Conservation (phyloP, 192 early-diverging fungal genomes). For the Backusella circina region DNA sequence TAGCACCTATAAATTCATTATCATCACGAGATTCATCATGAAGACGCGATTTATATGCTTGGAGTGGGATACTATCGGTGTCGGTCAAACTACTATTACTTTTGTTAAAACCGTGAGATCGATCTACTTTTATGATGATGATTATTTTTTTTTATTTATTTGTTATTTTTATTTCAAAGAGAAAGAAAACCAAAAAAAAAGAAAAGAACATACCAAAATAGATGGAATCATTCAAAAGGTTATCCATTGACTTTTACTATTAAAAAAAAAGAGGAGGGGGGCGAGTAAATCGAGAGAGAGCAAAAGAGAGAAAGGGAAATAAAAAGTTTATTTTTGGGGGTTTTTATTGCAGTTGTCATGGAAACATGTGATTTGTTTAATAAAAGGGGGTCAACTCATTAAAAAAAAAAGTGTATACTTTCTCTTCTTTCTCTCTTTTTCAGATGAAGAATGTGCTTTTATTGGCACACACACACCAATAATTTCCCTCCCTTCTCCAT, state of each 20-base stretch:
- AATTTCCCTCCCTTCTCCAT: no score
- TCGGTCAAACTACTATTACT: neutral
- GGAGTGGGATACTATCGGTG: neutral
- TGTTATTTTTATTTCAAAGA: neutral
- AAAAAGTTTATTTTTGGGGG: neutral
- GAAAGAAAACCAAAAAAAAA: neutral
- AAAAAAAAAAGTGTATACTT: no score
- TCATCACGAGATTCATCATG: neutral
- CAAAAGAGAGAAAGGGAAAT: neutral
- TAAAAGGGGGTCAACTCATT: no score
- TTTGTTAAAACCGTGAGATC: neutral
- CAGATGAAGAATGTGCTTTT: no score
- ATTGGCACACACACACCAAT: no score
- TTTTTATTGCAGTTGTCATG: neutral
- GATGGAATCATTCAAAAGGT: neutral
- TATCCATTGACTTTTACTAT: neutral
- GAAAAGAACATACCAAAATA: neutral
- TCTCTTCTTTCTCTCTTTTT: no score
- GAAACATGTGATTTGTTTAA: neutral
- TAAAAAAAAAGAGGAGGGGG: no score
- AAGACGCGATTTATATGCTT: neutral
- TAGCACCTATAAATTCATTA: conserved; percentile 10
- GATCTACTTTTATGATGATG: neutral
- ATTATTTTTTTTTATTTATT: neutral
- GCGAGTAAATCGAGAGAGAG: neutral